Evolutionary conservation across 2,329 filamentous ascomycete species (phyloP).

Genomic region (Pseudogymnoascus sp.): DNA sequence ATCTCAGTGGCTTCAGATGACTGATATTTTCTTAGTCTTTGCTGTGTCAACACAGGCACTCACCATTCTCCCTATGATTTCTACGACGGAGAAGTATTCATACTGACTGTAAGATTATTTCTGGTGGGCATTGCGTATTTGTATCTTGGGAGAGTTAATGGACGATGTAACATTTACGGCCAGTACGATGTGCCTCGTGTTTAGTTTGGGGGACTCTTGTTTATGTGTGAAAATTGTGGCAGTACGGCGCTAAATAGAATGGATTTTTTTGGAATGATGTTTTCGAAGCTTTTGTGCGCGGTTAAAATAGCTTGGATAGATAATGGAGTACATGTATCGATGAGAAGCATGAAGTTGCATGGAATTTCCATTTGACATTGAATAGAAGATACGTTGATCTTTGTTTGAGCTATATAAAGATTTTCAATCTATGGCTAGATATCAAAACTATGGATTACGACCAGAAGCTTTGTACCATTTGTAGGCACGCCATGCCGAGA

Average conservation of each 20-base stretch:
- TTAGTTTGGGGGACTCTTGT: neutral
- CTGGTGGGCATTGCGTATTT: neutral
- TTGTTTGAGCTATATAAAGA: neutral
- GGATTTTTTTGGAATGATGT: neutral
- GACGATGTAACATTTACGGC: neutral
- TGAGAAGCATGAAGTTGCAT: neutral
- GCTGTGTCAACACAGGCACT: slow-evolving; percentile 15
- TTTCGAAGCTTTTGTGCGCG: neutral
- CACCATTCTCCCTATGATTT: slow-evolving; percentile 19
- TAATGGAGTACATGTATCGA: neutral
- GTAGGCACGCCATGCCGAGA: neutral
- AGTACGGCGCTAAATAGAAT: neutral
- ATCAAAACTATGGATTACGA: neutral
- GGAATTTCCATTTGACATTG: neutral
- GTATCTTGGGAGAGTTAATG: neutral
- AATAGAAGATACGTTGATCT: neutral
- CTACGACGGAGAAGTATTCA: slow-evolving; percentile 17
- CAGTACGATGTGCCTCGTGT: neutral
- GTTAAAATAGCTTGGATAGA: neutral
- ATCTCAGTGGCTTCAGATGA: neutral
- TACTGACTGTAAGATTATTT: neutral
- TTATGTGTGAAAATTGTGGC: neutral
- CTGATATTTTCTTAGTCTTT: slow-evolving; percentile 14
- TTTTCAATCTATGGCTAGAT: neutral
- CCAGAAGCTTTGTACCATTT: neutral